phyloP scores from a whole-genome alignment of 352 stramenopile species.

The Phytophthora niederhauseri region DNA sequence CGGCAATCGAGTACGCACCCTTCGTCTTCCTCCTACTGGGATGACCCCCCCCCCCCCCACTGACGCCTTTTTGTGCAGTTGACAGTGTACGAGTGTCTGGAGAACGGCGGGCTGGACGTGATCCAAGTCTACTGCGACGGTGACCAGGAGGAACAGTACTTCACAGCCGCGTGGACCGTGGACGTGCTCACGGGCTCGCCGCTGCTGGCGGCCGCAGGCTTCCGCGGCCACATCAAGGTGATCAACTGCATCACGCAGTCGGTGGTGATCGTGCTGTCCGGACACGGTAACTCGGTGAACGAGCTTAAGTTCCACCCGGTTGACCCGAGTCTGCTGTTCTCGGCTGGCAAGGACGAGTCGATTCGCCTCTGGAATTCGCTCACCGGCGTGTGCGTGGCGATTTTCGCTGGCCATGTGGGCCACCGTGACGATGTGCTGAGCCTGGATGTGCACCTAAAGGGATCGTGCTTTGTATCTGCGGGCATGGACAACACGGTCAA shows the following conservation, averaged over 20 bases:
- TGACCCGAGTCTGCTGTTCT: conserved; percentile 90
- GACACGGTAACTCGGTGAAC: conserved; percentile 93
- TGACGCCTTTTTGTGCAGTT: conserved; percentile 36
- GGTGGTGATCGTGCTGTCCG: conserved; percentile 78
- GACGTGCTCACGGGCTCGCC: conserved; percentile 73
- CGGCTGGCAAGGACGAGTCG: conserved; percentile 92
- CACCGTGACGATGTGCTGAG: conserved; percentile 92
- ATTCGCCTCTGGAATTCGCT: conserved; percentile 94
- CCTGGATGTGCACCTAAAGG: conserved; percentile 89
- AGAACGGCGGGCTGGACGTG: conserved; percentile 75
- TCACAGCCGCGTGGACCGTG: conserved; percentile 77
- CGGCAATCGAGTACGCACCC: conserved; percentile 62
- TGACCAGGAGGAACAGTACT: conserved; percentile 84
- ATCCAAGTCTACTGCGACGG: conserved; percentile 82
- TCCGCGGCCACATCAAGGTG: conserved; percentile 84
- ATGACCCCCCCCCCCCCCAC: too few species aligned
- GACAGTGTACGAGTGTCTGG: conserved; percentile 80
- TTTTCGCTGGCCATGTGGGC: conserved; percentile 93
- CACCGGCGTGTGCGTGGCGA: conserved; percentile 85
- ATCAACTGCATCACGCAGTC: conserved; percentile 84
- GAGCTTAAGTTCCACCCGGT: conserved; percentile 92
- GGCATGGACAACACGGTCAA: conserved; percentile 96
- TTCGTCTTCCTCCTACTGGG: background rate
- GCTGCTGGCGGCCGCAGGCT: conserved; percentile 71
- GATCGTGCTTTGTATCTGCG: conserved; percentile 86